Conservation (phyloP, 208 protist species). For the Acanthamoeba rhysodes region DNA sequence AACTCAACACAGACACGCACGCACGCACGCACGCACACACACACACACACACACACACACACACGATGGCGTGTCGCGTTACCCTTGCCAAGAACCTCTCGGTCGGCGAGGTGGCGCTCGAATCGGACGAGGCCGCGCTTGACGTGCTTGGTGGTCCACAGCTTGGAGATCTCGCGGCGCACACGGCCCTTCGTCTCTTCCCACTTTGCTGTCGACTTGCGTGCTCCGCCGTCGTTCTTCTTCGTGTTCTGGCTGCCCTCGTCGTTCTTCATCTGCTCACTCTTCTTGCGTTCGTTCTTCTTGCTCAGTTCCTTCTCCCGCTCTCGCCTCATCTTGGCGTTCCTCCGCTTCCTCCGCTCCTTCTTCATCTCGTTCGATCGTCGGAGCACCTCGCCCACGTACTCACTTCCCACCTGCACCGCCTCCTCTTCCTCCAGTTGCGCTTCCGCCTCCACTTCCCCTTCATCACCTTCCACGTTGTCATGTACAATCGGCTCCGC, state of each 20-base stretch:
- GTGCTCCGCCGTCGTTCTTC: not conserved
- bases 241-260: not conserved
- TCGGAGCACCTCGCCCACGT: slow-evolving; percentile 10
- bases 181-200: not conserved
- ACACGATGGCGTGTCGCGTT: not conserved
- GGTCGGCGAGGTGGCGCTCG: slow-evolving; percentile 26
- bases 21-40: too few relatives aligned
- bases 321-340: not conserved
- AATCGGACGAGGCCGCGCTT: slow-evolving; percentile 15
- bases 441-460: too few relatives aligned
- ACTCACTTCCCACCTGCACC: not conserved
- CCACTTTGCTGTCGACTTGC: not conserved
- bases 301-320: not conserved
- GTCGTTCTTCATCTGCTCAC: not conserved
- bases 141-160: slow-evolving; percentile 19
- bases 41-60: too few relatives aligned
- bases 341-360: not conserved
- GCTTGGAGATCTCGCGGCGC: not conserved
- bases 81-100: slow-evolving; percentile 19
- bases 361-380: not conserved
- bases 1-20: too few relatives aligned
- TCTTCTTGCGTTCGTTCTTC: not conserved
- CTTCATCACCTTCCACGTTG: too few relatives aligned
- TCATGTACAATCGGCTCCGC: too few relatives aligned
- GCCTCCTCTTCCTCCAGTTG: not conserved